Percentiles rank a stretch among this genome's conserved stretches.
Conservation (phyloP, 2,329 filamentous ascomycete genomes). For the Exophiala calicioides region DNA sequence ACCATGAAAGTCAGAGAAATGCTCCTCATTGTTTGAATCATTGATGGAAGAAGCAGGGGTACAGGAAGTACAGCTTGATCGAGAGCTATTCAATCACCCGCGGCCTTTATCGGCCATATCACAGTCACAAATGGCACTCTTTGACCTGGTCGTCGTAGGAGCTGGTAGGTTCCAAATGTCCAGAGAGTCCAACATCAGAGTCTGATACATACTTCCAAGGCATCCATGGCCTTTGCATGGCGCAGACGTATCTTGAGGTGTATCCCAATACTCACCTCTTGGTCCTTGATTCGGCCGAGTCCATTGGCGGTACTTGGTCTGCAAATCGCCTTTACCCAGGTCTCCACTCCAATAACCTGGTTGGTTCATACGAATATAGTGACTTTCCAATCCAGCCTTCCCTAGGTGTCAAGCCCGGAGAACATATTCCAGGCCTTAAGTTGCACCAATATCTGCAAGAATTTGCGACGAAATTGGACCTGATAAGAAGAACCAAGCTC, state of each 20-base stretch:
- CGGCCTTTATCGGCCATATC: too few species aligned
- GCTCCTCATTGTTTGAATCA: neutral
- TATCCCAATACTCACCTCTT: constrained; percentile 58
- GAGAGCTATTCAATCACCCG: too few species aligned
- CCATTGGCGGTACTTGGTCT: constrained; percentile 71
- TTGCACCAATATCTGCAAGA: constrained; percentile 59
- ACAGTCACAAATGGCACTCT: neutral
- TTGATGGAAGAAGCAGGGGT: too few species aligned
- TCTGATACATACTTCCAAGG: too few species aligned
- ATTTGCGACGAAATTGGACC: constrained; percentile 55
- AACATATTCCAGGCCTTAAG: constrained; percentile 61
- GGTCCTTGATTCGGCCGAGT: constrained; percentile 59
- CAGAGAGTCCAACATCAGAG: too few species aligned
- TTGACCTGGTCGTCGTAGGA: constrained; percentile 13
- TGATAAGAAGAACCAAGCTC: constrained; percentile 52
- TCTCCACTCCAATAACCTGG: constrained; percentile 71
- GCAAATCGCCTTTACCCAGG: constrained; percentile 64
- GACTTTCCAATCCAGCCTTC: constrained; percentile 67
- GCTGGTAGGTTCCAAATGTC: constrained; percentile 21
- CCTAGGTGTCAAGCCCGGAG: constrained; percentile 41
- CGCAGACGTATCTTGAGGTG: constrained; percentile 63
- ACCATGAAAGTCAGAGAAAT: neutral
- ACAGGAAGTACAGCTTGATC: too few species aligned
- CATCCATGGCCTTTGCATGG: constrained; percentile 62
- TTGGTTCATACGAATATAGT: constrained; percentile 70